Evolutionary conservation across 108 stramenopile genomes (phyloP).

Genomic region (Skeletonema marinoi): DNA sequence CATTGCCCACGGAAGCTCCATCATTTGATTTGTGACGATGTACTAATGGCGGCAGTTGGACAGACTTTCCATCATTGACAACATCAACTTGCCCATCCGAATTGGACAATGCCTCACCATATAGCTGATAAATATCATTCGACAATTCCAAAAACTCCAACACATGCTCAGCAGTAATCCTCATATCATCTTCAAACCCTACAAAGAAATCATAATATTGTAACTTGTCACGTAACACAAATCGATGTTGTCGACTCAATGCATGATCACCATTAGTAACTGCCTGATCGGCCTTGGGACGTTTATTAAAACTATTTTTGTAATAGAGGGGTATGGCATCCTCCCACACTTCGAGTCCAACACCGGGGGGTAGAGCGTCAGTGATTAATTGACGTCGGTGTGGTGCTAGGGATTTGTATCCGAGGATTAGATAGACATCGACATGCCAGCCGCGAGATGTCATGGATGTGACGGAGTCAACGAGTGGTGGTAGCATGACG

Average conservation of each 20-base stretch:
- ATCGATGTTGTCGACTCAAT: slow-evolving; percentile 79
- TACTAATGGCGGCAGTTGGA: not conserved
- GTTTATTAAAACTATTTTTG: slow-evolving; percentile 23
- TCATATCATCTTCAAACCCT: slow-evolving; percentile 79
- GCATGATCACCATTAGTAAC: slow-evolving; percentile 30
- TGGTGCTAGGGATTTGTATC: slow-evolving; percentile 35
- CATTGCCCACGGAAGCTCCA: slow-evolving; percentile 30
- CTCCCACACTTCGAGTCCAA: slow-evolving; percentile 68
- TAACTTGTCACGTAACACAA: slow-evolving; percentile 76
- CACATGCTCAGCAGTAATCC: slow-evolving; percentile 59
- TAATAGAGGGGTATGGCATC: slow-evolving; percentile 69
- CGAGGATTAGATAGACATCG: slow-evolving; percentile 68
- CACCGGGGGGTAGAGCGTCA: slow-evolving; percentile 49
- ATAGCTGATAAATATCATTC: slow-evolving; percentile 48
- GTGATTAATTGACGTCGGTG: slow-evolving; percentile 57
- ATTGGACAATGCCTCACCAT: slow-evolving; percentile 25
- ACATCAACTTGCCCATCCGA: slow-evolving; percentile 9
- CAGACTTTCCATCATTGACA: not conserved
- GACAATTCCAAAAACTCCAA: slow-evolving; percentile 61
- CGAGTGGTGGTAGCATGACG: slow-evolving; percentile 23
- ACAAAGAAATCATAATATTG: slow-evolving; percentile 71
- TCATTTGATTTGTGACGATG: slow-evolving; percentile 24
- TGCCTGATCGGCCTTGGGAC: slow-evolving; percentile 25
- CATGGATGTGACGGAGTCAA: slow-evolving; percentile 36
- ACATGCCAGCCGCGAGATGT: slow-evolving; percentile 60